phyloP scores from a whole-genome alignment of 2,329 filamentous ascomycete genomes.

The Xylariales sp. region DNA sequence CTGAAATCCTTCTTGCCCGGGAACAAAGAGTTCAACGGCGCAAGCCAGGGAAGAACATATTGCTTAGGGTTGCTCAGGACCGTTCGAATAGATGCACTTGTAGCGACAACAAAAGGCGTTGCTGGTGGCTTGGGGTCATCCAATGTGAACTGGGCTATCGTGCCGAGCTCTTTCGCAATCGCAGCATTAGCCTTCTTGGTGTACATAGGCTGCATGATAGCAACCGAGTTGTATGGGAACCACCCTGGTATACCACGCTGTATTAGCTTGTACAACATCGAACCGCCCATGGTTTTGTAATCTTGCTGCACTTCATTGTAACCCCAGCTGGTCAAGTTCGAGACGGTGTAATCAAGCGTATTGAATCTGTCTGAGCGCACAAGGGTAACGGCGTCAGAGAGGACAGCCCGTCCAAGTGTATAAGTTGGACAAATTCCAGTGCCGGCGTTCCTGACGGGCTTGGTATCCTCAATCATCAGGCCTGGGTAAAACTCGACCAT shows the following conservation, averaged over 20 bases:
- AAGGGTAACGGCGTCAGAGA: conserved; percentile 69
- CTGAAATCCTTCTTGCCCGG: conserved; percentile 52
- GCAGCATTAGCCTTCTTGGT: conserved; percentile 55
- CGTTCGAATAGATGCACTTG: conserved; percentile 48
- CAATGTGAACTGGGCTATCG: conserved; percentile 50
- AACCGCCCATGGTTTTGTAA: conserved; percentile 55
- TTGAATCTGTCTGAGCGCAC: conserved; percentile 71
- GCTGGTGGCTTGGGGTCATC: conserved; percentile 53
- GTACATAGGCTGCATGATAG: conserved; percentile 60
- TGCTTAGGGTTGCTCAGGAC: conserved; percentile 49
- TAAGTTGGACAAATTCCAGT: conserved; percentile 64
- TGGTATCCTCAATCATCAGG: conserved; percentile 69
- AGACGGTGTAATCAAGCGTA: conserved; percentile 60
- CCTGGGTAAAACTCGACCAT: conserved; percentile 78
- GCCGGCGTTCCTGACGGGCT: conserved; percentile 62
- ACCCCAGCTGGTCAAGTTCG: conserved; percentile 57
- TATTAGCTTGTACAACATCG: conserved; percentile 60
- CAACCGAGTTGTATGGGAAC: conserved; percentile 57
- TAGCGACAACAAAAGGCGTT: conserved; percentile 47
- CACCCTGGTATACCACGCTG: conserved; percentile 58
- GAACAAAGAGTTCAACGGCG: conserved; percentile 50
- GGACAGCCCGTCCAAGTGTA: conserved; percentile 65
- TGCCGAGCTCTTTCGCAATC: conserved; percentile 55
- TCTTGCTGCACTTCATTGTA: conserved; percentile 55
- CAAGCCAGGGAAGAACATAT: conserved; percentile 52